A percentile compares a stretch with the other conserved stretches of the same genome.
Conservation (phyloP, 768 basidiomycete genomes). For the Pleurotus pulmonarius region DNA sequence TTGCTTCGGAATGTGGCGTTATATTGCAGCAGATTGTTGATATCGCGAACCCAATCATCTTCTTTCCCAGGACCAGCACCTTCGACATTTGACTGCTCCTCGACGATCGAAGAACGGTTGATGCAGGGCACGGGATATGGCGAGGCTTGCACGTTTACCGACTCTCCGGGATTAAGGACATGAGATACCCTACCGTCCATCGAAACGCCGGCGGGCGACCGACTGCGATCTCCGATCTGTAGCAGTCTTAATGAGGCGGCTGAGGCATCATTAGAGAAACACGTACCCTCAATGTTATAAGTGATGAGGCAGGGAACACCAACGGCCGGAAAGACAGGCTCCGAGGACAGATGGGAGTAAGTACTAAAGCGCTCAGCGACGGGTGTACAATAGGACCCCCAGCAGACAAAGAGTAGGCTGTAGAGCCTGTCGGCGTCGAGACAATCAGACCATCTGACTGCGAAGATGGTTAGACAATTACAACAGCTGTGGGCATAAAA, state of each 20-base stretch:
- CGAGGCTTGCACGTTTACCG: constrained; percentile 80
- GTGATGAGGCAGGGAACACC: constrained; percentile 81
- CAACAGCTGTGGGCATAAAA: background rate
- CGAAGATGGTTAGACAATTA: constrained; percentile 7
- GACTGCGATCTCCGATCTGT: constrained; percentile 81
- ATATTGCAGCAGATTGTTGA: constrained; percentile 91
- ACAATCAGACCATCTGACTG: constrained; percentile 93
- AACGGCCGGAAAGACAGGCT: constrained; percentile 90
- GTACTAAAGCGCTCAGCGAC: constrained; percentile 80
- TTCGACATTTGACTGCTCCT: constrained; percentile 44
- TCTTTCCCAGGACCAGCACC: constrained; percentile 78
- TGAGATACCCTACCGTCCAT: constrained; percentile 92
- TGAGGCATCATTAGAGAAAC: constrained; percentile 5
- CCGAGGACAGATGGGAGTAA: constrained; percentile 95
- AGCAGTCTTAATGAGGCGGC: background rate
- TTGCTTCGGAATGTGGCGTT: constrained; percentile 93
- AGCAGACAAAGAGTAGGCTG: constrained; percentile 92
- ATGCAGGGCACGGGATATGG: constrained; percentile 92
- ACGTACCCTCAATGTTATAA: constrained; percentile 69
- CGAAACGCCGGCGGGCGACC: constrained; percentile 85
- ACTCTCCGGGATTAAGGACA: constrained; percentile 79
- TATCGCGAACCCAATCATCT: constrained; percentile 96
- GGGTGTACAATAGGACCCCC: constrained; percentile 97
- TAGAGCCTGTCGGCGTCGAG: constrained; percentile 94
- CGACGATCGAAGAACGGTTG: constrained; percentile 72